Base-by-base conservation (phyloP, 768 basidiomycete genomes). In the Termitomyces sp. region DNA sequence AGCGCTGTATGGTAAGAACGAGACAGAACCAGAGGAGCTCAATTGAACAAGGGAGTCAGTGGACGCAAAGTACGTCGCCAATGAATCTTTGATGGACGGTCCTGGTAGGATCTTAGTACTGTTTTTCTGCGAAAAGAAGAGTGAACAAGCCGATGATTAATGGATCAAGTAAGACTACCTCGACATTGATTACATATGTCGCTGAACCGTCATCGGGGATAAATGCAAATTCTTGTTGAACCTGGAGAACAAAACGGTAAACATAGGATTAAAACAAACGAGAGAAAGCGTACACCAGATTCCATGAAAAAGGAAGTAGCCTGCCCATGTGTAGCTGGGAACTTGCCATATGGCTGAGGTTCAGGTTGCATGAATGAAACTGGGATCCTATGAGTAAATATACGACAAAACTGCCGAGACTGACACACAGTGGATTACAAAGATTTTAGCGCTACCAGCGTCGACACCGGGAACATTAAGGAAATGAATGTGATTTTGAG, bases 401-500 rank as follows among this genome's bases (percentile, higher is more conserved):
- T 22, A 18, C n/a, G 13, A 36, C 4, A 26, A 41, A 47, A 10
- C 20, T 24, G 15, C 59, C 3, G 48, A 44, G 47, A 34, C 34
- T 10, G 3, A 75, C 87, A 63, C 65, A 88, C 90, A 95, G 70
- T 95, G 93, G 59, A 95, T 90, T 28, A 94, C 91, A 62, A 91
- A 95, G 57, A 94, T 87, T 54, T 85, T 75, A 2, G 85, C 87
- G 41, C 79, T 82, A 12, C 92, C 92, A 20, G 87, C 80, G n/a
- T 81, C 57, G 7, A 80, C 76, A 24, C 76, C 78, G 9, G 90
- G 88, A 2, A 90, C 84, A 59, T 89, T 76, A 24, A 94, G 75
- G 80, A 92, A 94, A 69, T 88, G 84, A 54, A 95, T 77, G 67
- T 95, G 93, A 69, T 95, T 95, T 64, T 91, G 85, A 10, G 92